Conservation (phyloP, 2,329 filamentous ascomycete genomes). For the Didymella sp. region DNA sequence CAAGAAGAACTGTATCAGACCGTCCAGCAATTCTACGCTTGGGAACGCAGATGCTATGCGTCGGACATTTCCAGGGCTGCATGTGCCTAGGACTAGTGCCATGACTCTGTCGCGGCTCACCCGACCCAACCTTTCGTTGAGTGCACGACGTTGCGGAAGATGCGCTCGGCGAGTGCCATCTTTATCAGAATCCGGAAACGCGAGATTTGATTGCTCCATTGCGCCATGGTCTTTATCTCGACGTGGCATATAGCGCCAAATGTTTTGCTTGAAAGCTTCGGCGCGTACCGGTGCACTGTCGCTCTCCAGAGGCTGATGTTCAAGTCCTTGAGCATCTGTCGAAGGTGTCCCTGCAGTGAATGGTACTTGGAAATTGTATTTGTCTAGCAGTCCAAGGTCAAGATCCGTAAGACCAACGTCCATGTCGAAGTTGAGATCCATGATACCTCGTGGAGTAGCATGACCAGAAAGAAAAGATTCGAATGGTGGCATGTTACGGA, state of each 20-base stretch:
- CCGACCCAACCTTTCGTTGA: slow-evolving; percentile 51
- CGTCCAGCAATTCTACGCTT: slow-evolving; percentile 66
- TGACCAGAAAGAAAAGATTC: slow-evolving; percentile 46
- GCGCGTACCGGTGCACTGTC: slow-evolving; percentile 35
- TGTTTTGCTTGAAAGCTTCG: slow-evolving; percentile 52
- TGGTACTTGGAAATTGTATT: slow-evolving; percentile 54
- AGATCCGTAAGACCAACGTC: slow-evolving; percentile 56
- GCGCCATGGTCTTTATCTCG: slow-evolving; percentile 33
- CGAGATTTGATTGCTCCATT: slow-evolving; percentile 49
- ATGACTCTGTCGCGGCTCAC: slow-evolving; percentile 65
- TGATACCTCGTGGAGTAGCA: slow-evolving; percentile 54
- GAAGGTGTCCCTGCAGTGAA: slow-evolving; percentile 47
- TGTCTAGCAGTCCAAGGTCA: slow-evolving; percentile 55
- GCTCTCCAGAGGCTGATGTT: slow-evolving; percentile 24
- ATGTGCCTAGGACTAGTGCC: slow-evolving; percentile 68
- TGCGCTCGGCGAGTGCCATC: slow-evolving; percentile 44
- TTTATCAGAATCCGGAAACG: slow-evolving; percentile 46
- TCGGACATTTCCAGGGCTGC: slow-evolving; percentile 57
- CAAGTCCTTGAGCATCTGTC: slow-evolving; percentile 28
- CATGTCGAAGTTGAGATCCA: slow-evolving; percentile 55
- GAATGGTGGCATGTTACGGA: slow-evolving; percentile 40
- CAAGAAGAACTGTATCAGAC: slow-evolving; percentile 66
- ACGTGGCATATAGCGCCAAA: slow-evolving; percentile 55
- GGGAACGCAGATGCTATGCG: slow-evolving; percentile 68
- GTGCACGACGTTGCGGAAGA: slow-evolving; percentile 47